Evolutionary conservation across 805 yeast genomes (phyloP), one percentile per base, ranked within the genome.

Genomic region (Cyberlindnera euphorbiiphila): DNA sequence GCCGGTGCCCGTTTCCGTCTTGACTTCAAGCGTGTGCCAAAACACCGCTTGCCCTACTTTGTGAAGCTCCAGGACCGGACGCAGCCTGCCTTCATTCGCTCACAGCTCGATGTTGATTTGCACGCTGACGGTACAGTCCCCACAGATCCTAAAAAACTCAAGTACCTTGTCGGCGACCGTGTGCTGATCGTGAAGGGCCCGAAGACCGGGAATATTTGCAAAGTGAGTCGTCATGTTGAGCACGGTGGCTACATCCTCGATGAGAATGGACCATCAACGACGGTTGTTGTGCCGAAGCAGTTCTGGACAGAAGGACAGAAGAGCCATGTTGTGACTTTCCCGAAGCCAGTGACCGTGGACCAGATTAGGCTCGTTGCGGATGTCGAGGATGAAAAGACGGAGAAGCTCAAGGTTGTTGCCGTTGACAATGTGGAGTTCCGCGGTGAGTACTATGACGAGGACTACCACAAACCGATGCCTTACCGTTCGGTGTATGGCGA

Each of bases 331-430:
- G 66, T 81, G 17, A 80, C 81, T 24, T 74, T 75, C 52, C 95
- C 95, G 25, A 65, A 65, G 25, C 71, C 80, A 5, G 71, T 85
- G 20, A 74, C 76, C 25, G 70, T 74, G 44, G 64, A 66, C 17
- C 76, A 81, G 46, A 65, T 89, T 41, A 79, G 81, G 54, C 72
- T 91, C 34, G 93, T 91, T 2, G 89, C 91, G 17, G 84, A 83
- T 46, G 71, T 85, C 33, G 76, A 69, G 36, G 80, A 81, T 47
- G 86, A 77, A 34, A 63, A 56, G 12, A 69, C 71, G 18, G 91
- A 91, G 2, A 59, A 68, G 9, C 62, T 71, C 29, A 74, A 71
- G 50, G 81, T 85, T 28, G 84, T 87, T 11, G 96, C 88, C 4
- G 87, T 95, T 19, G 83, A 85, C 50, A 77, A 78, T 30, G 56